Conservation (phyloP, 2,329 filamentous ascomycete genomes). For the Cladorrhinum sp. region DNA sequence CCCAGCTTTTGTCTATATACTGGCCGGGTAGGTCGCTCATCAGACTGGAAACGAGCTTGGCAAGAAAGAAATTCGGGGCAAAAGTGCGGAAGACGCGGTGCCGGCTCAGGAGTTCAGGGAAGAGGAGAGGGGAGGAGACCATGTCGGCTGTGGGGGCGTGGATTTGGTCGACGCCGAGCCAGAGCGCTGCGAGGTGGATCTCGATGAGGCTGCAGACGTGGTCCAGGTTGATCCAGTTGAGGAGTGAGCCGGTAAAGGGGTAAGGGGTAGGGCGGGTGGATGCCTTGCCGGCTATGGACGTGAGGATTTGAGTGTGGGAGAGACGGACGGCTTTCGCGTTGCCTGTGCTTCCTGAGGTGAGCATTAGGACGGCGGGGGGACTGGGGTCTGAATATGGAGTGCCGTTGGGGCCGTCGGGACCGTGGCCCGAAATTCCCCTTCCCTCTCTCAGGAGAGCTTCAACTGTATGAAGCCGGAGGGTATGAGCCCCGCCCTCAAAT, state of each 20-base stretch:
- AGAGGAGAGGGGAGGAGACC: slow-evolving; percentile 37
- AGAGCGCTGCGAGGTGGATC: slow-evolving; percentile 49
- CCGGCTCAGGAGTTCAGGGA: slow-evolving; percentile 37
- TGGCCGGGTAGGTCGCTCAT: slow-evolving; percentile 25
- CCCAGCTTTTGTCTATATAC: slow-evolving; percentile 4
- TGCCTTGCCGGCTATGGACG: slow-evolving; percentile 41
- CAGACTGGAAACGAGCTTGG: slow-evolving; percentile 27
- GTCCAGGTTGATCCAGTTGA: slow-evolving; percentile 52
- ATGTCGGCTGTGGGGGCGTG: slow-evolving; percentile 44
- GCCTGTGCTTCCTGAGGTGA: slow-evolving; percentile 53
- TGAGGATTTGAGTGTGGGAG: slow-evolving; percentile 41
- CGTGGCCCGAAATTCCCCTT: too few species aligned
- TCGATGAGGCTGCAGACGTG: slow-evolving; percentile 53
- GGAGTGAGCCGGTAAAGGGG: slow-evolving; percentile 33
- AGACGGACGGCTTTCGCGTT: slow-evolving; percentile 49
- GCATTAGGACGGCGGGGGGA: slow-evolving; percentile 38
- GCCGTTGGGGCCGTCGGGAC: too few species aligned
- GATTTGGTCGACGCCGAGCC: slow-evolving; percentile 41
- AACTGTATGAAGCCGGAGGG: background rate
- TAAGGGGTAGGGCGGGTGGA: slow-evolving; percentile 4
- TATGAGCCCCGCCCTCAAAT: slow-evolving; percentile 4
- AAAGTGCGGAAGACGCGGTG: slow-evolving; percentile 45
- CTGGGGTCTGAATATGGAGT: background rate
- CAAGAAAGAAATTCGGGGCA: slow-evolving; percentile 39
- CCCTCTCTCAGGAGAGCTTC: background rate